These are phyloP conservation scores for Suillus decipiens DNA, from an alignment of 768 basidiomycete genomes.

Conservation along the genomic window DNA sequence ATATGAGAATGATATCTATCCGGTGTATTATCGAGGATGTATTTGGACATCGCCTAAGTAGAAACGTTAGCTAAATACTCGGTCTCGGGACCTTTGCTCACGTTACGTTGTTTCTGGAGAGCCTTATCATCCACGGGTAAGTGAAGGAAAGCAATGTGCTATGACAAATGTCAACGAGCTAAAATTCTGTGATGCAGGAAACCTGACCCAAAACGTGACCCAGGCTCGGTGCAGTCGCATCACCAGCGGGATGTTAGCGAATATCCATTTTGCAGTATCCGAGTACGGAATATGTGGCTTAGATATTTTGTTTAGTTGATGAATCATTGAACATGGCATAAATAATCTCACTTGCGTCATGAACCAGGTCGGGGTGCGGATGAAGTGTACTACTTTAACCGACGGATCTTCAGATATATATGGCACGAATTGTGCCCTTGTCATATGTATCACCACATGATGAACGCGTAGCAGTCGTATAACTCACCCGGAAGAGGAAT, in stretches of 20 bases:
- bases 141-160: constrained; percentile 22
- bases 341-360: constrained; percentile 45
- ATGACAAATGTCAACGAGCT: neutral
- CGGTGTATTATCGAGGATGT: constrained; percentile 52
- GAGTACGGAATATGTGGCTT: constrained; percentile 39
- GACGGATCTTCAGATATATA: constrained; percentile 51
- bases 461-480: neutral
- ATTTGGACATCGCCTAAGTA: constrained; percentile 40
- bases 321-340: neutral
- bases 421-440: constrained; percentile 65
- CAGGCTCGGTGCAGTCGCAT: constrained; percentile 52
- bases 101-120: constrained; percentile 17
- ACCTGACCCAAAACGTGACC: constrained; percentile 49
- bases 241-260: constrained; percentile 51
- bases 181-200: neutral
- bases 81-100: neutral
- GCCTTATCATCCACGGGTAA: constrained; percentile 10
- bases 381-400: constrained; percentile 57
- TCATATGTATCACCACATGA: constrained; percentile 12
- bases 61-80: constrained; percentile 3
- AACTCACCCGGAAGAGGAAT: constrained; percentile 61
- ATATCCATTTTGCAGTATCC: constrained; percentile 48
- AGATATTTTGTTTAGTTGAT: constrained; percentile 34
- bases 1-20: constrained; percentile 48
- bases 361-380: constrained; percentile 64